Evolutionary conservation across 306 rosid species (phyloP).

Genomic region (Dalbergia oliveri): DNA sequence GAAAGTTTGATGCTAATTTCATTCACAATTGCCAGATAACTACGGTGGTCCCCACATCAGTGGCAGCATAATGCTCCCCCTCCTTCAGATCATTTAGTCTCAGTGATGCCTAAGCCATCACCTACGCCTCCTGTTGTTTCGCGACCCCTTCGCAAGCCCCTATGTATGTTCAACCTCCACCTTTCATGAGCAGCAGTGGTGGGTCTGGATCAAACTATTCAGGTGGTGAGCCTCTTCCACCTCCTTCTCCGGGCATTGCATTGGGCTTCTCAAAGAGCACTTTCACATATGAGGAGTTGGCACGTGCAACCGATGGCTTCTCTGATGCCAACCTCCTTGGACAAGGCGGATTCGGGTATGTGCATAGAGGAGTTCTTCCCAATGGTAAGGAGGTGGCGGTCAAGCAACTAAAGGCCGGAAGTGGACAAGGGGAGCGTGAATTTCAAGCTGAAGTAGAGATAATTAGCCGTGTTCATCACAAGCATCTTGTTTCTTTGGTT

Average conservation of each 20-base stretch:
- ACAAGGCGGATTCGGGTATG: slow-evolving; percentile 97
- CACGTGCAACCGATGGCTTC: slow-evolving; percentile 93
- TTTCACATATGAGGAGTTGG: slow-evolving; percentile 83
- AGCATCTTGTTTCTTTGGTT: slow-evolving; percentile 94
- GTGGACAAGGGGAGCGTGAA: slow-evolving; percentile 98
- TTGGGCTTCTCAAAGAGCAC: slow-evolving; percentile 79
- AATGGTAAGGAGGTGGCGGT: slow-evolving; percentile 96
- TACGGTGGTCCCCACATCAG: slow-evolving; percentile 70
- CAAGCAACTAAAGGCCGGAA: slow-evolving; percentile 94
- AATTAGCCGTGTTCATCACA: slow-evolving; percentile 96
- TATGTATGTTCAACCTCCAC: slow-evolving; percentile 42
- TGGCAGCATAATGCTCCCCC: slow-evolving; percentile 83
- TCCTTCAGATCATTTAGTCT: slow-evolving; percentile 59
- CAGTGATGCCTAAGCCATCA: slow-evolving; percentile 65
- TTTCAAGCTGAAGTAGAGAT: slow-evolving; percentile 97
- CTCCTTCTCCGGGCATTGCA: slow-evolving; percentile 75
- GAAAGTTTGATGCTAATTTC: slow-evolving; percentile 36
- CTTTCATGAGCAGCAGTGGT: slow-evolving; percentile 77
- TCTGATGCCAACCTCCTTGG: slow-evolving; percentile 96
- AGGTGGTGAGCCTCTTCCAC: slow-evolving; percentile 73
- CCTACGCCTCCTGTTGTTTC: slow-evolving; percentile 67
- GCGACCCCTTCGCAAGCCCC: slow-evolving; percentile 68
- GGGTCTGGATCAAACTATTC: slow-evolving; percentile 93
- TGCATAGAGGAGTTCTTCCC: slow-evolving; percentile 90
- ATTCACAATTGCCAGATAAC: slow-evolving; percentile 60